These are phyloP conservation scores for Leishmania arabica DNA, from an alignment of 208 protist genomes.

Conservation along the genomic window DNA sequence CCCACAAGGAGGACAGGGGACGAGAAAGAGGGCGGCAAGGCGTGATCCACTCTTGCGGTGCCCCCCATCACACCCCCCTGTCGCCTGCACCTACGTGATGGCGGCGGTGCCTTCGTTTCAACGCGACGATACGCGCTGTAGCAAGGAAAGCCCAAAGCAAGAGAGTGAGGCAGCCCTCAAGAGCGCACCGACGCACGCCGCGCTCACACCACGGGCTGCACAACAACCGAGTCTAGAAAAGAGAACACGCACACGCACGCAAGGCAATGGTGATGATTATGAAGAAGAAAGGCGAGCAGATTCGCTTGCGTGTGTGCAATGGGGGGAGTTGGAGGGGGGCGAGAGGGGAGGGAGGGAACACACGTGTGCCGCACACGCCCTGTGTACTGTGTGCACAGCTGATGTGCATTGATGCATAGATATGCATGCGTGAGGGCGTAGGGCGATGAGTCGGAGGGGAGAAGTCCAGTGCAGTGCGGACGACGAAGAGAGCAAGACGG, in stretches of 20 bases:
- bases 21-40: slow-evolving; percentile 1
- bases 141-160: neutral
- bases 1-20: neutral
- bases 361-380: neutral
- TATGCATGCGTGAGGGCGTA: slow-evolving; percentile 1
- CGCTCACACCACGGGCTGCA: too few relatives aligned
- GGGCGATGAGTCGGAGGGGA: neutral
- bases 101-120: too few relatives aligned
- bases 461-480: neutral
- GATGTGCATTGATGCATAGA: neutral
- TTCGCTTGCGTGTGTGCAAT: neutral
- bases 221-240: neutral
- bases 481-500: neutral
- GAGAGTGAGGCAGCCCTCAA: neutral
- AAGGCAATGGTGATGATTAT: too few relatives aligned
- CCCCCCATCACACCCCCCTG: neutral
- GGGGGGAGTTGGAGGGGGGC: too few relatives aligned
- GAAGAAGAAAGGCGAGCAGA: too few relatives aligned
- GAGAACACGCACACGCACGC: neutral
- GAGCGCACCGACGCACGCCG: neutral
- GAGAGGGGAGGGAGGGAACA: too few relatives aligned
- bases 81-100: neutral
- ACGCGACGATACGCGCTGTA: neutral
- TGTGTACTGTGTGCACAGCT: neutral
- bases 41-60: neutral